These are phyloP conservation scores for Aspergillus versicolor DNA, from an alignment of 2,329 filamentous ascomycete genomes.

Conservation along the genomic window DNA sequence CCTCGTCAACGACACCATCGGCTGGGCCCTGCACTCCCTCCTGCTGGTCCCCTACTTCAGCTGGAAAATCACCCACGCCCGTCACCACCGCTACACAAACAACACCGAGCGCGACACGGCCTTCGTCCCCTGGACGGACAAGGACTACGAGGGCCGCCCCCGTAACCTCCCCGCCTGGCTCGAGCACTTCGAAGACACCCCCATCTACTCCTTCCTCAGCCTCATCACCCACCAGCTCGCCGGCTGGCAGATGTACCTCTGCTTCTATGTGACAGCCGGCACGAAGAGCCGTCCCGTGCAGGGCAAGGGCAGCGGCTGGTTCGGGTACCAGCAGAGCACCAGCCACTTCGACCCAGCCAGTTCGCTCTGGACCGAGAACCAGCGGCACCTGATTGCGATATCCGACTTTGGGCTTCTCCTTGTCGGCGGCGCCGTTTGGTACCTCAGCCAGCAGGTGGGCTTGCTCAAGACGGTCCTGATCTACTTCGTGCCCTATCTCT, in stretches of 20 bases:
- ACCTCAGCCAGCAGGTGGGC: slow-evolving; percentile 52
- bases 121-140: slow-evolving; percentile 56
- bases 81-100: slow-evolving; percentile 68
- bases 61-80: slow-evolving; percentile 69
- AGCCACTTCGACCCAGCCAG: slow-evolving; percentile 63
- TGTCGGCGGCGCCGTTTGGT: slow-evolving; percentile 53
- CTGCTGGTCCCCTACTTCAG: slow-evolving; percentile 70
- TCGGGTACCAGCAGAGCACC: slow-evolving; percentile 18
- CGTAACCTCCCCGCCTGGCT: slow-evolving; percentile 52
- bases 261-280: slow-evolving; percentile 58
- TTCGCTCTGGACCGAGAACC: slow-evolving; percentile 59
- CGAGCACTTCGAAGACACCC: slow-evolving; percentile 60
- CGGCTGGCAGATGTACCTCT: slow-evolving; percentile 64
- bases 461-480: slow-evolving; percentile 57
- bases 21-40: slow-evolving; percentile 65
- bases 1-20: slow-evolving; percentile 60
- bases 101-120: slow-evolving; percentile 68
- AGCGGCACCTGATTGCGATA: slow-evolving; percentile 57
- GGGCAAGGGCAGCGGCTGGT: slow-evolving; percentile 11
- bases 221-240: slow-evolving; percentile 63
- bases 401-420: slow-evolving; percentile 61
- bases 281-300: slow-evolving; percentile 43
- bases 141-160: slow-evolving; percentile 35
- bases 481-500: slow-evolving; percentile 65
- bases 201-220: slow-evolving; percentile 54